phyloP scores from a whole-genome alignment of 1,284 basidiomycete species.

The Coniophora puteana region DNA sequence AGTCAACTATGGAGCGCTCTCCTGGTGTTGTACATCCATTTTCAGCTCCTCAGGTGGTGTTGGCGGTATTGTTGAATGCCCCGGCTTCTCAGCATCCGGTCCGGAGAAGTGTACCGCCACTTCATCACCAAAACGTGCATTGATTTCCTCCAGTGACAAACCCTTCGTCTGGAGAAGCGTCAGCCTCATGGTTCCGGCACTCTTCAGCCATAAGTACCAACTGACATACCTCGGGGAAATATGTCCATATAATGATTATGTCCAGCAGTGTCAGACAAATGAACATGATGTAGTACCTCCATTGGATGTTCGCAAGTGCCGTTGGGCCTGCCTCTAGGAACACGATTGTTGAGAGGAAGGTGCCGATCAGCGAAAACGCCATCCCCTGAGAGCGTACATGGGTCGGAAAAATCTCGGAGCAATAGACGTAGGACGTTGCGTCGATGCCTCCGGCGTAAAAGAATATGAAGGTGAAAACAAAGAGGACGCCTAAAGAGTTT shows the following conservation, averaged over 20 bases:
- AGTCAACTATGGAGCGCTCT: too few species aligned
- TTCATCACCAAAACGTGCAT: neutral
- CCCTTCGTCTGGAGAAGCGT: neutral
- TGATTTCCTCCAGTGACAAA: constrained; percentile 2
- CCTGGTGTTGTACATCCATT: too few species aligned
- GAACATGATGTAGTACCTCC: neutral
- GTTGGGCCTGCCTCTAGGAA: constrained; percentile 1
- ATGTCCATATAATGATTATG: neutral
- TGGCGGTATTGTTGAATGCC: neutral
- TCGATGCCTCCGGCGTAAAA: constrained; percentile 5
- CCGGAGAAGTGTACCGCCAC: constrained; percentile 1
- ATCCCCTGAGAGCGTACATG: constrained; percentile 1
- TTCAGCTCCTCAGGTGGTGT: too few species aligned
- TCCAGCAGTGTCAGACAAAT: neutral
- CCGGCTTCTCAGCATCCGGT: neutral
- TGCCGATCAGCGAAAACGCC: constrained; percentile 2
- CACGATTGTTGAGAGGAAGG: constrained; percentile 5
- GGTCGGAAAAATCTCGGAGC: neutral
- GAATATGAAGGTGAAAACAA: constrained; percentile 3
- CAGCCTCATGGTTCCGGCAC: neutral
- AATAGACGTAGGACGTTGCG: constrained; percentile 2
- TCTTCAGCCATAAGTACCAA: neutral
- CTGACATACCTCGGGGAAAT: neutral
- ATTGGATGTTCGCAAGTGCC: neutral
- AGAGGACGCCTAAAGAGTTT: constrained; percentile 5